Percentiles rank a stretch among this genome's conserved stretches.
Evolutionary conservation across 345 rosid species (phyloP).

Genomic region (Bruguiera sexangula): DNA sequence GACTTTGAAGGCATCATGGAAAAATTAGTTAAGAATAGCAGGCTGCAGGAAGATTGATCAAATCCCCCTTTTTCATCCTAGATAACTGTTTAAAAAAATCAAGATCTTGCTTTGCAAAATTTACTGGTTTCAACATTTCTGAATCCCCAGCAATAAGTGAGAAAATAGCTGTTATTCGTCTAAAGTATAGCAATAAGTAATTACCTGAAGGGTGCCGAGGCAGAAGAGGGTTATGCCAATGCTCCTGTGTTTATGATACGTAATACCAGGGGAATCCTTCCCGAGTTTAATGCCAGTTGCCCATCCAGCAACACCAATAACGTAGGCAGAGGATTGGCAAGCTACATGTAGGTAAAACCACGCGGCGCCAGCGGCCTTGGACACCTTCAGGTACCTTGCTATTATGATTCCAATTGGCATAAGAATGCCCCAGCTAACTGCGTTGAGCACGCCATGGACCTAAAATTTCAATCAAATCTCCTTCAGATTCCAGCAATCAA

Average conservation of each 20-base stretch:
- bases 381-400: conserved; percentile 82
- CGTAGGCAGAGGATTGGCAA: conserved; percentile 70
- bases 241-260: conserved; percentile 48
- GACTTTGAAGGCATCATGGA: too few species aligned
- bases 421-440: conserved; percentile 81
- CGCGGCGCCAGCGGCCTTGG: conserved; percentile 59
- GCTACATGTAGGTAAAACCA: conserved; percentile 83
- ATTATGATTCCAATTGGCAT: conserved; percentile 70
- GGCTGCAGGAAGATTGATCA: too few species aligned
- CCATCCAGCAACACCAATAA: conserved; percentile 76
- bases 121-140: not conserved
- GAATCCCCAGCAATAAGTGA: not conserved
- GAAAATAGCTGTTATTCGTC: not conserved
- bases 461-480: conserved; percentile 23
- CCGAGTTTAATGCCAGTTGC: conserved; percentile 80
- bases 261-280: conserved; percentile 39
- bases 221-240: conserved; percentile 65
- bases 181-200: conserved; percentile 2
- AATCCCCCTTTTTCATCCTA: too few species aligned
- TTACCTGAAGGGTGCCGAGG: conserved; percentile 79
- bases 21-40: too few species aligned
- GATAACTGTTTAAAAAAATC: too few species aligned
- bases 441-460: conserved; percentile 78
- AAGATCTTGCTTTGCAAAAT: too few species aligned
- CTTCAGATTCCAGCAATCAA: not conserved